Conservation (phyloP, 371 early-diverging fungal species). For the Mortierella sp. region DNA sequence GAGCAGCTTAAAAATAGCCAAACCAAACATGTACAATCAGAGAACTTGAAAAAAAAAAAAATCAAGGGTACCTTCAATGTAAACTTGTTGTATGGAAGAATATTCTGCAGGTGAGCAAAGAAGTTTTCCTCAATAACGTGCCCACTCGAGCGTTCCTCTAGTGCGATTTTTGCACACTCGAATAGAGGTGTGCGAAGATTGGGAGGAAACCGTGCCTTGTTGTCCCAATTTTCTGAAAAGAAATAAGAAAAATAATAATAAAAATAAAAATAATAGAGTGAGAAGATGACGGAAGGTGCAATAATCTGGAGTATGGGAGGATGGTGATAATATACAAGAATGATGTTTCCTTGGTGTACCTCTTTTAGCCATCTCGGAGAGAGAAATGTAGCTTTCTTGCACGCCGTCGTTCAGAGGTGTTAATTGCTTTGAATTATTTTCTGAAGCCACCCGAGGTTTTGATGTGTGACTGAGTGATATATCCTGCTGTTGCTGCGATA, state of each 20-base stretch:
- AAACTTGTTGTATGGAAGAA: constrained; percentile 66
- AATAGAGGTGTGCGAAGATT: constrained; percentile 59
- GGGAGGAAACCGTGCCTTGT: constrained; percentile 63
- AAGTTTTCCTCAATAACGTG: constrained; percentile 59
- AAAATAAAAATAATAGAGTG: neutral
- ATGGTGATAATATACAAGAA: no score
- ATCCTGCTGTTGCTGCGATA: neutral
- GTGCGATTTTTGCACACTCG: constrained; percentile 58
- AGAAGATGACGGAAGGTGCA: neutral
- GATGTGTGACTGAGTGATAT: neutral
- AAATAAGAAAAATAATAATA: neutral
- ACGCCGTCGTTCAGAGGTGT: constrained; percentile 3
- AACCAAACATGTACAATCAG: neutral
- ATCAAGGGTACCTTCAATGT: constrained; percentile 59
- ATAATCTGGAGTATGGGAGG: neutral
- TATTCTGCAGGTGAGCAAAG: constrained; percentile 58
- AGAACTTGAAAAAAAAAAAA: constrained; percentile 1
- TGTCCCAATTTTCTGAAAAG: constrained; percentile 35
- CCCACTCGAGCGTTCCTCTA: constrained; percentile 43
- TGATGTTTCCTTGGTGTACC: neutral
- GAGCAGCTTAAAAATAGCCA: neutral
- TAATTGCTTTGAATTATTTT: neutral
- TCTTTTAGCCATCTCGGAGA: constrained; percentile 9
- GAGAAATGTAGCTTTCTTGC: neutral
- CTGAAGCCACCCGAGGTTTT: neutral